These are phyloP conservation scores for Lignosus rhinocerotis DNA, from an alignment of 1,284 basidiomycete genomes.

Conservation along the genomic window DNA sequence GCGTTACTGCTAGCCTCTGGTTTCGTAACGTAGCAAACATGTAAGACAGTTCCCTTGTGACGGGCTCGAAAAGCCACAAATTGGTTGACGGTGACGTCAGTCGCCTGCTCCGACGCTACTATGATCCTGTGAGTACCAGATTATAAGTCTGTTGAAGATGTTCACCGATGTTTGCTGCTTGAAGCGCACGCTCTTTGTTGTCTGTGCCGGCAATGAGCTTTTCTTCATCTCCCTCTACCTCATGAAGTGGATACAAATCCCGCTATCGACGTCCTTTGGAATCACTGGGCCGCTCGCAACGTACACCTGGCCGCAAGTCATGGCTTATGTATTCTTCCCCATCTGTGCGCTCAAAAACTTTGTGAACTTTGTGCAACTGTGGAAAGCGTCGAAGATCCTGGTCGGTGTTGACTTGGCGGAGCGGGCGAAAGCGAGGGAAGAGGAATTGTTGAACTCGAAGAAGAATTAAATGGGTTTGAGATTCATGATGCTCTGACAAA, in stretches of 20 bases:
- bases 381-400: constrained; percentile 97
- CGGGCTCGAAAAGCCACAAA: constrained; percentile 94
- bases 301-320: constrained; percentile 81
- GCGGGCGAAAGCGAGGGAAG: constrained; percentile 68
- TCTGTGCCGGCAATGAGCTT: constrained; percentile 97
- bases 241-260: constrained; percentile 80
- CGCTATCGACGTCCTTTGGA: constrained; percentile 48
- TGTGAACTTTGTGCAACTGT: constrained; percentile 96
- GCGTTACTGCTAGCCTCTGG: not conserved
- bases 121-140: constrained; percentile 72
- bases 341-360: constrained; percentile 87
- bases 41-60: constrained; percentile 78
- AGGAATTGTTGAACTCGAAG: constrained; percentile 29
- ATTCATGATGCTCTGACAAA: constrained; percentile 1
- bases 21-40: not conserved
- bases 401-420: constrained; percentile 90
- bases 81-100: constrained; percentile 89
- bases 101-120: constrained; percentile 90
- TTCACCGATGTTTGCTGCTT: not conserved
- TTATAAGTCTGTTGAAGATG: not conserved
- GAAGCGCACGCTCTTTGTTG: constrained; percentile 84
- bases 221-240: constrained; percentile 98
- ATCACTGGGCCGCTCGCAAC: constrained; percentile 35
- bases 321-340: constrained; percentile 70
- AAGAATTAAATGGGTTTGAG: constrained; percentile 17